Conservation (phyloP, 2,329 filamentous ascomycete genomes). For the Aspergillus jensenii region DNA sequence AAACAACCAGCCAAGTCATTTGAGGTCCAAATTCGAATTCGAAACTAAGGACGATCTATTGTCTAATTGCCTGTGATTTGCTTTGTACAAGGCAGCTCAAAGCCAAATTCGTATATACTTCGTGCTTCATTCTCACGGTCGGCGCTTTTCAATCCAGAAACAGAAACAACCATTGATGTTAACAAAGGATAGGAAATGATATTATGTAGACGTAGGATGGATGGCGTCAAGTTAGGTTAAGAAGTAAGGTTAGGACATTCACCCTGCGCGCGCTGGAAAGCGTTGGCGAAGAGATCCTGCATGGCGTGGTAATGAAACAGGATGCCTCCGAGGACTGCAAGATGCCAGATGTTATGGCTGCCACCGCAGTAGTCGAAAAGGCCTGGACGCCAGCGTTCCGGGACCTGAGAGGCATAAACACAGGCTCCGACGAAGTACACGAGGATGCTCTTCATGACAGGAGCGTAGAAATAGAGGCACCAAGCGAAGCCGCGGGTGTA, state of each 20-base stretch:
- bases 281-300: conserved; percentile 86
- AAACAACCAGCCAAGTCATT: neutral
- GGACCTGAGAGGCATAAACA: conserved; percentile 88
- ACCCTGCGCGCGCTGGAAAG: conserved; percentile 66
- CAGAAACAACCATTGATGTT: neutral
- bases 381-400: conserved; percentile 89
- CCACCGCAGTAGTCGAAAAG: conserved; percentile 94
- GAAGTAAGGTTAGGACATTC: conserved; percentile 37
- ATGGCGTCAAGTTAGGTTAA: conserved; percentile 10
- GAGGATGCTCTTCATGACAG: conserved; percentile 76
- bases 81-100: neutral
- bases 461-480: conserved; percentile 88
- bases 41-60: neutral
- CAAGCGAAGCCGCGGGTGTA: conserved; percentile 74
- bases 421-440: conserved; percentile 85
- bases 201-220: neutral
- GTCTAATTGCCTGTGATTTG: conserved; percentile 1
- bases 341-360: conserved; percentile 96
- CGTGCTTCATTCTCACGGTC: neutral
- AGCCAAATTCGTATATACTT: conserved; percentile 4
- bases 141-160: neutral
- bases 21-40: neutral
- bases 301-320: conserved; percentile 97
- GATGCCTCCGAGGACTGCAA: conserved; percentile 91
- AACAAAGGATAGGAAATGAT: neutral